Conservation (phyloP, 352 stramenopile genomes). For the Globisporangium cederbergense region DNA sequence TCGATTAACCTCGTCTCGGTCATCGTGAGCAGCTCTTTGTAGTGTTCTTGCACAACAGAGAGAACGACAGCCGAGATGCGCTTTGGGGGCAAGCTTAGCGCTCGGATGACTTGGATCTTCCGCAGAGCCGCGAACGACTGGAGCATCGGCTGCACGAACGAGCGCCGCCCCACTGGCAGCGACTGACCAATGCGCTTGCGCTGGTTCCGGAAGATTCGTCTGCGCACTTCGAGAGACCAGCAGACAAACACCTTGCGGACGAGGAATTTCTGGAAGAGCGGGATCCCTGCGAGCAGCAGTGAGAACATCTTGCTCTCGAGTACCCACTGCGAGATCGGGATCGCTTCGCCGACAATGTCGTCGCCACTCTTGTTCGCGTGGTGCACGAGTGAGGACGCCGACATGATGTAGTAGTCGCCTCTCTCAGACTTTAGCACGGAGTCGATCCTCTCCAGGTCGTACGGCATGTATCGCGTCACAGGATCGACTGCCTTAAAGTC, state of each 20-base stretch:
- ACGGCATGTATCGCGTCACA: slow-evolving; percentile 45
- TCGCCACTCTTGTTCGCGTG: slow-evolving; percentile 38
- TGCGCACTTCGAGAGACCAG: slow-evolving; percentile 35
- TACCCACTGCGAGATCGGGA: slow-evolving; percentile 64
- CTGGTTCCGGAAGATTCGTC: slow-evolving; percentile 42
- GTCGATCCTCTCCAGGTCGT: slow-evolving; percentile 46
- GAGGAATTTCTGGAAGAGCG: slow-evolving; percentile 74
- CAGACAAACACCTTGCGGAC: slow-evolving; percentile 51
- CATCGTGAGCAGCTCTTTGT: slow-evolving; percentile 31
- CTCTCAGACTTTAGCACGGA: slow-evolving; percentile 23
- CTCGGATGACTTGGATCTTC: slow-evolving; percentile 39
- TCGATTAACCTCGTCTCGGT: slow-evolving; percentile 66
- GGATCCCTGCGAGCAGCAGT: slow-evolving; percentile 59
- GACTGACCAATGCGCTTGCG: slow-evolving; percentile 26
- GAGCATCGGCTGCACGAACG: slow-evolving; percentile 42
- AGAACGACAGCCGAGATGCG: slow-evolving; percentile 28
- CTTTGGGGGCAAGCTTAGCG: slow-evolving; percentile 35
- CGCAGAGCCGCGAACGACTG: slow-evolving; percentile 32
- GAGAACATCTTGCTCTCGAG: slow-evolving; percentile 77
- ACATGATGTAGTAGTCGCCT: slow-evolving; percentile 74
- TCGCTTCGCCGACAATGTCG: slow-evolving; percentile 44
- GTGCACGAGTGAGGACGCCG: slow-evolving; percentile 51
- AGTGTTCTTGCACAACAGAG: slow-evolving; percentile 38
- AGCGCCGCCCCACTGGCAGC: slow-evolving; percentile 34
- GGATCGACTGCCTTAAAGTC: slow-evolving; percentile 3